Conservation (phyloP, 306 rosid species). For the Dalbergia cultrata region DNA sequence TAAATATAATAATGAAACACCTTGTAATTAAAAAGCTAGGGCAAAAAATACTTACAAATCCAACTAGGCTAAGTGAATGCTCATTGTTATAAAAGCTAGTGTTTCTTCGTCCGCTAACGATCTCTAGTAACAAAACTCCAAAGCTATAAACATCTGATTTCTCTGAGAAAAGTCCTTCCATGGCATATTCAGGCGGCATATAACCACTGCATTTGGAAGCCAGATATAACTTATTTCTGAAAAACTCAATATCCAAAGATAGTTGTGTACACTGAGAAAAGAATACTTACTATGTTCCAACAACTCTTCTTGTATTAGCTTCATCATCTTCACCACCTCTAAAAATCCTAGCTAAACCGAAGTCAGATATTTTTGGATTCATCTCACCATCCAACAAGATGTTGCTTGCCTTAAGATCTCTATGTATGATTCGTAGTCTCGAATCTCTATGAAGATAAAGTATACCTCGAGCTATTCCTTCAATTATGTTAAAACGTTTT, state of each 20-base stretch:
- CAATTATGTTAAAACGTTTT: constrained; percentile 42
- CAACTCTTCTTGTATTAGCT: constrained; percentile 50
- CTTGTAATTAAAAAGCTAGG: not conserved
- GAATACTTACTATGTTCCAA: constrained; percentile 52
- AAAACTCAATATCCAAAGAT: not conserved
- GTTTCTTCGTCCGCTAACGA: constrained; percentile 51
- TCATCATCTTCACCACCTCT: constrained; percentile 39
- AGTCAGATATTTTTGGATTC: constrained; percentile 50
- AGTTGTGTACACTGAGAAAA: not conserved
- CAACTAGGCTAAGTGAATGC: constrained; percentile 45
- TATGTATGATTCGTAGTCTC: constrained; percentile 48
- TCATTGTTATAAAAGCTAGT: constrained; percentile 43
- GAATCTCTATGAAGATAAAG: constrained; percentile 54
- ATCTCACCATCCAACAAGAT: constrained; percentile 43
- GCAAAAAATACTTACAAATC: constrained; percentile 25
- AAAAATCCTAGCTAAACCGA: constrained; percentile 54
- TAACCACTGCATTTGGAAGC: constrained; percentile 41
- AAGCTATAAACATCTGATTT: constrained; percentile 53
- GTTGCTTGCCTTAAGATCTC: constrained; percentile 54
- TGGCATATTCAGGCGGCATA: constrained; percentile 55
- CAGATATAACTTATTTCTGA: not conserved
- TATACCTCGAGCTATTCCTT: constrained; percentile 53
- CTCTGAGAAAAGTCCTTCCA: constrained; percentile 53
- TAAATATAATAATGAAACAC: not conserved
- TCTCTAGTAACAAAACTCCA: constrained; percentile 50